A percentile compares a stretch with the other conserved stretches of the same genome.
phyloP scores from a whole-genome alignment of 2,329 filamentous ascomycete species.

The Geosmithia morbida region DNA sequence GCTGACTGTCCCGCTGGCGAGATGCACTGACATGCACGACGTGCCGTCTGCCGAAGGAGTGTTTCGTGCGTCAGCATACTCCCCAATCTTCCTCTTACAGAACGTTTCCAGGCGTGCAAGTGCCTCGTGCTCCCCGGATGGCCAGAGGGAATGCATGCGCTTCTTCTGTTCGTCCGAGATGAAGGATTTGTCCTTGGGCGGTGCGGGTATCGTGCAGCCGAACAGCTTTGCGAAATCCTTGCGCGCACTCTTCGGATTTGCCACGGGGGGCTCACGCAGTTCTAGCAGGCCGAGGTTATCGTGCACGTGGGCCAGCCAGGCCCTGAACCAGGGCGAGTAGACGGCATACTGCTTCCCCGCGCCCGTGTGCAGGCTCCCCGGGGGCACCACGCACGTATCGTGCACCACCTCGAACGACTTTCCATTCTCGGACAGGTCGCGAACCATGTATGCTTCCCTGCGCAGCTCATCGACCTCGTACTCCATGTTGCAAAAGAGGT shows the following conservation, averaged over 20 bases:
- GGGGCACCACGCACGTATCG: conserved; percentile 71
- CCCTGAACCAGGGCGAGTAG: conserved; percentile 67
- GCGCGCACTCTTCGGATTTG: conserved; percentile 17
- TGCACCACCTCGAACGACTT: conserved; percentile 60
- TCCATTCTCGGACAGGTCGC: conserved; percentile 42
- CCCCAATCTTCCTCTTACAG: conserved; percentile 43
- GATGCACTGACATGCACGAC: conserved; percentile 56
- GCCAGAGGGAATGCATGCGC: conserved; percentile 48
- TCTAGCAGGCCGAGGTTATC: conserved; percentile 53
- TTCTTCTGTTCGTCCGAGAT: conserved; percentile 37
- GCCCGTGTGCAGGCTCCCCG: conserved; percentile 52
- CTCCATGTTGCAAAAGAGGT: conserved; percentile 73
- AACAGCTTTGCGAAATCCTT: conserved; percentile 43
- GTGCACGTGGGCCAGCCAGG: conserved; percentile 64
- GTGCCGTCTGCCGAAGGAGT: conserved; percentile 48
- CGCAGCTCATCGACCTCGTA: conserved; percentile 86
- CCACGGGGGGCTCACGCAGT: conserved; percentile 33
- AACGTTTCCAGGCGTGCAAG: conserved; percentile 50
- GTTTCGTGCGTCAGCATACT: conserved; percentile 53
- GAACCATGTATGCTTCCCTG: conserved; percentile 55
- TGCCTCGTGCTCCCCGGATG: conserved; percentile 63
- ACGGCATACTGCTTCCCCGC: conserved; percentile 70
- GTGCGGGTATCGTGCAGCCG: conserved; percentile 40
- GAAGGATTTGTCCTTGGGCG: conserved; percentile 49
- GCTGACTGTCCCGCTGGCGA: conserved; percentile 54